A percentile compares a stretch with the other conserved stretches of the same genome.
These are phyloP conservation scores for Aureobasidium sp. DNA, from an alignment of 2,329 filamentous ascomycete species.

Conservation along the genomic window DNA sequence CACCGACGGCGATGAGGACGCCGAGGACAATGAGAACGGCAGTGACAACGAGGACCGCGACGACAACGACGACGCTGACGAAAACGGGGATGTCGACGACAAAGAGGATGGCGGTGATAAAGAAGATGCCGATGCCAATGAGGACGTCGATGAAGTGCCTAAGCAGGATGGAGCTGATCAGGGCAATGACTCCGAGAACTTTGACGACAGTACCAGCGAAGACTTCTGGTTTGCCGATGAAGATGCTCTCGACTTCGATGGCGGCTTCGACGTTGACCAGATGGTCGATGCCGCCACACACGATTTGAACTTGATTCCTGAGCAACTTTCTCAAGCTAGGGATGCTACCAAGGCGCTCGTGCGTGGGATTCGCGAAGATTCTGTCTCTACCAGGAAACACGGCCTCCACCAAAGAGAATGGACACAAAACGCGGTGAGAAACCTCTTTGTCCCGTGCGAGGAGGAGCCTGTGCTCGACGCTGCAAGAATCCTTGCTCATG, in stretches of 20 bases:
- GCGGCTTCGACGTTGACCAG: neutral
- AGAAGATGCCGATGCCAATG: neutral
- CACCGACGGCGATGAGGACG: too few relatives aligned
- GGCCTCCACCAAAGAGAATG: neutral
- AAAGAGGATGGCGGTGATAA: too few relatives aligned
- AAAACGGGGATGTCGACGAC: too few relatives aligned
- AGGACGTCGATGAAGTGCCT: neutral
- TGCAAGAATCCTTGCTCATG: neutral
- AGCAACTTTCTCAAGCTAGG: neutral
- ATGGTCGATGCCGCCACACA: neutral
- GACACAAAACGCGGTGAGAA: neutral
- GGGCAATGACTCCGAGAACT: neutral
- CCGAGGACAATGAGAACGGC: too few relatives aligned
- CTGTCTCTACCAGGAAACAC: neutral
- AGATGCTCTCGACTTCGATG: neutral
- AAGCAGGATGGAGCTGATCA: neutral
- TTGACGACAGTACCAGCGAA: neutral
- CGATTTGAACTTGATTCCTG: neutral
- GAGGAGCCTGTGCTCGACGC: neutral
- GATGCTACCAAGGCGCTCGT: neutral
- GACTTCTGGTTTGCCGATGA: neutral
- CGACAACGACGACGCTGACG: too few relatives aligned
- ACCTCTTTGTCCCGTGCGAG: neutral
- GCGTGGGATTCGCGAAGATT: neutral
- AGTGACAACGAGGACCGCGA: too few relatives aligned